Base-by-base conservation (phyloP, 352 stramenopile species). In the Globisporangium radiosum region DNA sequence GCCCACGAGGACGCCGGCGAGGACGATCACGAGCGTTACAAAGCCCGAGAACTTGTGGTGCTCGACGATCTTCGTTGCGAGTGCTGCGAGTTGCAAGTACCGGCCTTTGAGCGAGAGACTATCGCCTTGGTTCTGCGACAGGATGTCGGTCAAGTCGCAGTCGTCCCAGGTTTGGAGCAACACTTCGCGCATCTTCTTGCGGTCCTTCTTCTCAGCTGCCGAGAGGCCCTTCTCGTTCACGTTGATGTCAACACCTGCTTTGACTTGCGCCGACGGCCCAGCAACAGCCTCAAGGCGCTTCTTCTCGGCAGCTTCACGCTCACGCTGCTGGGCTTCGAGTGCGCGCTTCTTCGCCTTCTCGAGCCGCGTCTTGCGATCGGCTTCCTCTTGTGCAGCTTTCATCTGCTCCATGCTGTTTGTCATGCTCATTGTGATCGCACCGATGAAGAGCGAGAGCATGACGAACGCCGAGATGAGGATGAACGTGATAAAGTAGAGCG, bases 361-460 rank as follows among this genome's bases (percentile, higher is more conserved):
- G 9, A 85, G 57, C 19, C 81, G 65, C 52, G 78, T 69, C 56
- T 85, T 90, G 1, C 62, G 52, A 57, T 90, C 81, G 0, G 65
- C 60, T 67, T 92, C 81, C 62, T 94, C 82, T 13, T 89, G 71
- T 7, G 68, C 73, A 37, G 68, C 72, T 60, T 95, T 95, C 81
- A 95, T 94, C 15, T 85, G 58, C 63, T 94, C 83, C 86, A 96
- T 95, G 43, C 80, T 92, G 60, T 95, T 69, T 9, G 85, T 94
- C 87, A 96, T 96, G 51, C 75, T 88, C 87, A 96, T 95, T 7
- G 87, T 96, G 54, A 96, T 92, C 52, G 87, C 84, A 76, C 87
- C 87, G 57, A 96, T 92, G 59, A 96, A 95, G 52, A 95, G 83
- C 47, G 79, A 92, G 38, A 96, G 81, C 85, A 95, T 95, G 52